Base-by-base conservation (phyloP, 305 asterid species). In the Solanum aculeatissimum region DNA sequence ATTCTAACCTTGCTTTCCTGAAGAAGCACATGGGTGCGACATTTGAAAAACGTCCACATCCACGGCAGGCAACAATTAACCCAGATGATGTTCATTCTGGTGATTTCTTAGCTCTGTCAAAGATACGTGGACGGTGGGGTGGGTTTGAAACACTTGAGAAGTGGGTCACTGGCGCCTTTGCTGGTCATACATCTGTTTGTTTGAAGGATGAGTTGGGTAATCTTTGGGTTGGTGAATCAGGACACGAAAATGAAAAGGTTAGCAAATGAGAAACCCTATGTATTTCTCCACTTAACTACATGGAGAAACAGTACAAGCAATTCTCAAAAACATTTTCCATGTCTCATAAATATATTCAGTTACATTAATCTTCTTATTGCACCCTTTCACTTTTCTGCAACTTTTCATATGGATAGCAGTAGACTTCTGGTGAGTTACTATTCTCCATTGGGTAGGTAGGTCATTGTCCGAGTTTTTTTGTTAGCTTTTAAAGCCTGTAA, bases 161-260 rank as follows among this genome's bases (percentile, higher is more conserved):
- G 92, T 97, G 99, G 99, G 99, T 97, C 80, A 97, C 98, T 10
- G 99, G 99, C 85, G 98, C 99, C 63, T 97, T 97, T 91, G 99
- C 99, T 53, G 99, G 99, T 82, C 99, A 97, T 84, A 95, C 99
- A 12, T 92, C 99, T 11, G 99, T 97, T 80, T 97, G 99, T 92
- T 87, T 97, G 91, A 97, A 97, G 90, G 99, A 97, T 32, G 97
- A 94, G 60, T 80, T 40, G 81, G 99, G 98, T 38, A 92, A 91
- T 77, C 97, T 95, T 77, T 97, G 98, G 97, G 98, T 95, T 90
- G 99, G 98, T 71, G 99, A 97, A 91, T 95, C 99, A 72, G 99
- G 99, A 83, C 97, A 97, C 62, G 99, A 95, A 89, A 97, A 97
- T 88, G 99, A 95, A 89, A 95, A 95, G 98, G 99, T 94, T 85